These are phyloP conservation scores for Aspergillus sp. DNA, from an alignment of 2,329 filamentous ascomycete species.

Conservation along the genomic window DNA sequence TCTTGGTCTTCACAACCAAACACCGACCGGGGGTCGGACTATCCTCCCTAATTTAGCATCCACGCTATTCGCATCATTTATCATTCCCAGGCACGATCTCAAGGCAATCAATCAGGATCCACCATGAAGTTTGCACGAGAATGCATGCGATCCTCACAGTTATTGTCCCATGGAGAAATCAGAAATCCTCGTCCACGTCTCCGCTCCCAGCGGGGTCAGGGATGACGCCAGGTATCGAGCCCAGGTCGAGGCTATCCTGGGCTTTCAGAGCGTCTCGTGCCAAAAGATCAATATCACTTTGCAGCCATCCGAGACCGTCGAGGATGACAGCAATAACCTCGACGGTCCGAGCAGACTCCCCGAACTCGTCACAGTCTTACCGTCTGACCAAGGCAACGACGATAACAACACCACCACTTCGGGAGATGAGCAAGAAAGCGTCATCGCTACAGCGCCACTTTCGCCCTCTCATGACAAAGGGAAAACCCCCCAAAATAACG, in stretches of 20 bases:
- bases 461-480: too few relatives aligned
- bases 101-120: background rate
- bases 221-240: conserved; percentile 37
- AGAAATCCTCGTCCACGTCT: conserved; percentile 40
- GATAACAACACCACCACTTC: too few relatives aligned
- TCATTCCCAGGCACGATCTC: background rate
- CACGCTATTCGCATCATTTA: background rate
- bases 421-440: too few relatives aligned
- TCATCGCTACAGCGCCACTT: too few relatives aligned
- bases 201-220: conserved; percentile 29
- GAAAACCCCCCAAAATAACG: too few relatives aligned
- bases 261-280: conserved; percentile 26
- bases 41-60: background rate
- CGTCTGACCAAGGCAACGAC: too few relatives aligned
- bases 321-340: too few relatives aligned
- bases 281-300: conserved; percentile 7
- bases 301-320: too few relatives aligned
- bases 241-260: conserved; percentile 32
- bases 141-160: background rate
- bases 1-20: too few relatives aligned
- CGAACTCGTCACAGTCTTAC: too few relatives aligned
- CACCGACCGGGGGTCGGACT: too few relatives aligned
- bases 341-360: too few relatives aligned
- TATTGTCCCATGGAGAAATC: conserved; percentile 13
- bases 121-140: conserved; percentile 1